Percentiles rank a stretch among this genome's conserved stretches.
phyloP scores from a whole-genome alignment of 1,284 basidiomycete species.

The Coniferiporia weirii region DNA sequence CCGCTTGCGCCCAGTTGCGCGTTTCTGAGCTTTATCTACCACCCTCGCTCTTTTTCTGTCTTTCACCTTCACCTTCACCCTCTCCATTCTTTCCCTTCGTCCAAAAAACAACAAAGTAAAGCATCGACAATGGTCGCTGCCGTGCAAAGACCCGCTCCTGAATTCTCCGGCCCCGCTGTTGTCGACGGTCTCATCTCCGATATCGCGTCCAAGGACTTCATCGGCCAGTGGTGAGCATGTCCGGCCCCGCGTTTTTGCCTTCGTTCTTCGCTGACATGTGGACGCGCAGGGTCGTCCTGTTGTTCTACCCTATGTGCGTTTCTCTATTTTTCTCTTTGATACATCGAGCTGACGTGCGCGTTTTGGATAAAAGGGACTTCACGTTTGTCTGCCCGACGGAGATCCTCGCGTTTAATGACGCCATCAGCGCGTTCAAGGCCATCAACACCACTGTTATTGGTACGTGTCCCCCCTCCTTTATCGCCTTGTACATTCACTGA shows the following conservation, averaged over 20 bases:
- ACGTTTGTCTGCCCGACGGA: constrained; percentile 91
- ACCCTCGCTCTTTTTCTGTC: too few relatives aligned
- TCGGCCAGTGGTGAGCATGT: constrained; percentile 59
- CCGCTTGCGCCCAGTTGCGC: too few relatives aligned
- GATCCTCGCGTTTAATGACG: constrained; percentile 89
- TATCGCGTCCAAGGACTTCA: constrained; percentile 64
- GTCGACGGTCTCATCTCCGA: constrained; percentile 74
- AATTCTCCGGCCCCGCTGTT: constrained; percentile 73
- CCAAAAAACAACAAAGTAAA: not conserved
- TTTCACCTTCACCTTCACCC: not conserved
- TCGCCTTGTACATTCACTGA: constrained; percentile 4
- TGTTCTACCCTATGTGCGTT: constrained; percentile 78
- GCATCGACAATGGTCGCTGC: constrained; percentile 51
- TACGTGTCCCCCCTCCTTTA: constrained; percentile 29
- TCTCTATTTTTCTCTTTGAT: constrained; percentile 20
- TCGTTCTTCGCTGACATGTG: too few relatives aligned
- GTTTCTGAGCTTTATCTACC: too few relatives aligned
- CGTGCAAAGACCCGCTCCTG: constrained; percentile 74
- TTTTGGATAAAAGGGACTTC: constrained; percentile 49
- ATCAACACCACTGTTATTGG: constrained; percentile 75
- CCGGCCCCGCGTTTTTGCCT: too few relatives aligned
- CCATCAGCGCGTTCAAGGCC: constrained; percentile 66
- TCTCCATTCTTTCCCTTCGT: not conserved
- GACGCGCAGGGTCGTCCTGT: constrained; percentile 49
- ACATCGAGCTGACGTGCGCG: not conserved